Evolutionary conservation across 164 flowering plant species (phyloP).

Genomic region (Nelumbo lutea): DNA sequence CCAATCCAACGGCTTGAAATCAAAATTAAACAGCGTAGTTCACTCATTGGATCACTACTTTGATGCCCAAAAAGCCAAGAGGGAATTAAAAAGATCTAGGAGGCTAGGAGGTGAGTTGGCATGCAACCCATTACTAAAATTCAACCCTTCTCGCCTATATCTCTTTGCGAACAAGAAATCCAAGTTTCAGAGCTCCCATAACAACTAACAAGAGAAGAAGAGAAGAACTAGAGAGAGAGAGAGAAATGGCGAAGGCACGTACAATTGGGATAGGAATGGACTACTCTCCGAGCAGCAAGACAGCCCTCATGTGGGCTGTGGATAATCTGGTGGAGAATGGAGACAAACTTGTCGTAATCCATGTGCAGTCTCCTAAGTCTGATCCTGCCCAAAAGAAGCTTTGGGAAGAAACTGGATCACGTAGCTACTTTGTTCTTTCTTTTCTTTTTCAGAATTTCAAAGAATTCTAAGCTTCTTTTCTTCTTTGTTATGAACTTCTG

Average conservation of each 20-base stretch:
- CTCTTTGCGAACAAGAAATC: too few species aligned
- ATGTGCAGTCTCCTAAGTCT: conserved; percentile 47
- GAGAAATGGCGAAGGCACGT: conserved; percentile 35
- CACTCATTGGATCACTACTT: too few species aligned
- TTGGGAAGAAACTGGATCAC: conserved; percentile 62
- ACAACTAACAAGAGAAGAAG: neutral
- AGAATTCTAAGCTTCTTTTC: neutral
- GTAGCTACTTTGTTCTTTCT: conserved; percentile 17
- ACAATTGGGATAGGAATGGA: conserved; percentile 61
- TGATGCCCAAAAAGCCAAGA: too few species aligned
- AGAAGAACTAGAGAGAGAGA: conserved; percentile 7
- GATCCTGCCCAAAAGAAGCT: conserved; percentile 41
- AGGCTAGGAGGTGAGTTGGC: too few species aligned
- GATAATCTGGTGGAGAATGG: conserved; percentile 40
- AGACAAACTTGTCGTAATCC: conserved; percentile 41
- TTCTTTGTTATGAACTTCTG: neutral
- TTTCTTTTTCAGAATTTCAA: neutral
- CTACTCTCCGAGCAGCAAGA: conserved; percentile 53
- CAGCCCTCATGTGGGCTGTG: conserved; percentile 52
- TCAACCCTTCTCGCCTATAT: too few species aligned
- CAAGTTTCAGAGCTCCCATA: too few species aligned
- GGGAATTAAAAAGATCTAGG: too few species aligned
- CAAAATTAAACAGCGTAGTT: too few species aligned
- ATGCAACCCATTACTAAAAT: too few species aligned
- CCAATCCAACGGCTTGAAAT: too few species aligned